Evolutionary conservation across 2,329 filamentous ascomycete species (phyloP), one percentile per base, ranked within the genome.

Genomic region (Phoma herbarum): DNA sequence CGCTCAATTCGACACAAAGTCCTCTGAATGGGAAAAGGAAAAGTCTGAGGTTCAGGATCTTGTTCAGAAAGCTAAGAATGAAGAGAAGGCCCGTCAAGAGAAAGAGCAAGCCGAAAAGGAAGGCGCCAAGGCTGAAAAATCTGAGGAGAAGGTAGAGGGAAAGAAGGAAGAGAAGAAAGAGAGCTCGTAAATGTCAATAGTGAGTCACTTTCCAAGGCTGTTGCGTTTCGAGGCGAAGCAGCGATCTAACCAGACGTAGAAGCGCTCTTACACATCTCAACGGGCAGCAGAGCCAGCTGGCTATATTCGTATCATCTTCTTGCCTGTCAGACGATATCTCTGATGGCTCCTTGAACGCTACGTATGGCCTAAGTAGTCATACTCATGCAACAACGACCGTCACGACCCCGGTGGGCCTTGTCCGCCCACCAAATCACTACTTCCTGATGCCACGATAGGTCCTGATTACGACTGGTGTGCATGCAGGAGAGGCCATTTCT

Each of bases 11-110:
- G 86, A 90, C 49, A 90, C 94, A 63, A 82, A 90, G 26, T 89
- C 86, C 62, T 83, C 82, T 42, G 90, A 97, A 74, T 97, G 93
- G 92, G 91, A 96, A 73, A 90, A 93, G 77, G 94, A 97, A 75
- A 96, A 95, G 80, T 84, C 88, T 5, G 87, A 89, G 37, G 89
- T 97, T 68, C 85, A 90, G 65, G 85, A 91, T 61, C 81, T 91
- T 52, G 85, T 86, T 8, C 81, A 86, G 61, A 81, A 86, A 60
- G 86, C 88, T 12, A 74, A 76, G 62, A 79, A 80, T 53, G 76
- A 78, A 37, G 77, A 71, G 18, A 70, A 74, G 50, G 70, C 68
- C 12, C 62, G 67, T 26, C 61, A 64, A 54, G 82, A 83, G 58
- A 74, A 83, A 65, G 72, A 70, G 41, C 75, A 77, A 48, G 71